phyloP scores from a whole-genome alignment of 257 asterid species.

The Solanum corneliomulleri region DNA sequence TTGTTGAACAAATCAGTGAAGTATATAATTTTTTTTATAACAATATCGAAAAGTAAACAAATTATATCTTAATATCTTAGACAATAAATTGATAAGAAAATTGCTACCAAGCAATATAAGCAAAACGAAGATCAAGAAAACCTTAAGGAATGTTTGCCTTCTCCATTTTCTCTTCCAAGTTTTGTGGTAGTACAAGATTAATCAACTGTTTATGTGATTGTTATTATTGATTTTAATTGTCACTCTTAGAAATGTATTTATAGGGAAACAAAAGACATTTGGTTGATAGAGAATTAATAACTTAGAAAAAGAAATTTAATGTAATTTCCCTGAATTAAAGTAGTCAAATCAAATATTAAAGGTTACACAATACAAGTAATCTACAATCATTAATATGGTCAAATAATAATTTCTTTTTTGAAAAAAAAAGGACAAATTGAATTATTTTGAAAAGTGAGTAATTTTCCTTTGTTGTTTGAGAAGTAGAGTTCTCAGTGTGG shows the following conservation, averaged over 20 bases:
- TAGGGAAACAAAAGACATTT: not conserved
- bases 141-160: not conserved
- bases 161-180: not conserved
- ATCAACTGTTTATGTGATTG: not conserved
- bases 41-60: not conserved
- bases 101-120: not conserved
- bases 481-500: not conserved
- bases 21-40: not conserved
- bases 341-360: too few relatives aligned
- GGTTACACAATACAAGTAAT: too few relatives aligned
- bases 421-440: not conserved
- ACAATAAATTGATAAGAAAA: not conserved
- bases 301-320: too few relatives aligned
- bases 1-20: not conserved
- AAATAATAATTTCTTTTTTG: too few relatives aligned
- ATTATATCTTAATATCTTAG: not conserved
- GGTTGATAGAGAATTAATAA: not conserved
- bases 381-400: too few relatives aligned
- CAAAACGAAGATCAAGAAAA: not conserved
- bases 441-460: not conserved
- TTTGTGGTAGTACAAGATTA: not conserved
- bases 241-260: not conserved
- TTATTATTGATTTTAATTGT: not conserved
- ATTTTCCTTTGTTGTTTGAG: not conserved
- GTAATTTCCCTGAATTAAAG: too few relatives aligned